Base-by-base conservation (phyloP, 1,284 basidiomycete species). In the Butyriboletus appendiculatus region DNA sequence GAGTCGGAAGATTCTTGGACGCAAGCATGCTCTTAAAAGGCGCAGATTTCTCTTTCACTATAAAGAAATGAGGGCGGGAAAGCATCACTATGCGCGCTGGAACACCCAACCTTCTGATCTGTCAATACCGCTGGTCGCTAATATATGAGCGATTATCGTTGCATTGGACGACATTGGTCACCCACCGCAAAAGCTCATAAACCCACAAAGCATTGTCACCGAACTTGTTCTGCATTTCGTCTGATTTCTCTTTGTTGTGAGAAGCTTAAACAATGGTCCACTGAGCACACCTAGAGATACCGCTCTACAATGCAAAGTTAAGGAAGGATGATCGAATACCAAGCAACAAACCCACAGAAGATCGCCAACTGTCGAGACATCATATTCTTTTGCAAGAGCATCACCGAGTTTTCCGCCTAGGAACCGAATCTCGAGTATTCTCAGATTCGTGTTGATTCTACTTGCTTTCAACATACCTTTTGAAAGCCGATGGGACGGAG, bases 371-470 rank as follows among this genome's bases (percentile, higher is more conserved):
- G 90, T 95, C 12, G 89, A 89, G 8, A 85, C 94, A 61, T 90
- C 89, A 67, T 92, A 98, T 66, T 94, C 90, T 54, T 87, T 83
- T 0, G 92, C 92, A 32, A 99, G 79, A 1, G 93, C 88, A 45
- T 85, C 82, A 1, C 97, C 96, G 0, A 99, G 82, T 73, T 99
- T 99, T 6, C 97, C 96, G 1, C 96, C 96, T 0, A 99, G 76
- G 62, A 94, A 94, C 7, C 97, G 85, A 65, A 99, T 98, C 92
- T 96, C 15, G 16, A 45, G 50, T 50, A 33, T 33, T 11, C 15
- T 51, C 34, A 59, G 51, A 33, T 14, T 46, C 35, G 18, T 30
- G 30, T 26, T 33, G 24, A 30, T 33, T 39, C 30, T 12, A 9
- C 45, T 56, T 33, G 37, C 15, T 63, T 45, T 41, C 3, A 30